Conservation (phyloP, 371 early-diverging fungal species). For the Paraphysoderma sedebokerense region DNA sequence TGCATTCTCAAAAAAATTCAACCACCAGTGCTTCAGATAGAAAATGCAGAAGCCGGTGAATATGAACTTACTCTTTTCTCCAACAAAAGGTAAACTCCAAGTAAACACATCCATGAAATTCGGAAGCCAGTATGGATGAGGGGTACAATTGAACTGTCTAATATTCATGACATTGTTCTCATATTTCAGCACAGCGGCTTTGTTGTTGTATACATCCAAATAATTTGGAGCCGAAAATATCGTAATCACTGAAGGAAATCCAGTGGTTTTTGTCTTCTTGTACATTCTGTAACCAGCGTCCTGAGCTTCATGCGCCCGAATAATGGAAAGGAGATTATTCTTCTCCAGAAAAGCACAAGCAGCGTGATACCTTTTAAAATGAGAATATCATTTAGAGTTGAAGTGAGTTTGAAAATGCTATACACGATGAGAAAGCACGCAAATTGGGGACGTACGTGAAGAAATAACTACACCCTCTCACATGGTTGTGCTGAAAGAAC, state of each 20-base stretch:
- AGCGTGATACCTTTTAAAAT: conserved; percentile 58
- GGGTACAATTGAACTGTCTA: conserved; percentile 66
- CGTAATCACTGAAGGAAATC: conserved; percentile 91
- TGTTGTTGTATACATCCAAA: conserved; percentile 93
- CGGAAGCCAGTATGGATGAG: conserved; percentile 93
- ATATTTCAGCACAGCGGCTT: conserved; percentile 90
- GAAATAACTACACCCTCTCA: conserved; percentile 89
- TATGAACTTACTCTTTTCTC: conserved; percentile 73
- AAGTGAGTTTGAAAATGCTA: background rate
- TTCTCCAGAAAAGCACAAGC: conserved; percentile 81
- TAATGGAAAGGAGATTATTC: conserved; percentile 81
- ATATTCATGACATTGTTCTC: conserved; percentile 95
- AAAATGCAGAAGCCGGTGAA: background rate
- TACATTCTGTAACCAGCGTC: conserved; percentile 95
- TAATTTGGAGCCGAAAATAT: conserved; percentile 97
- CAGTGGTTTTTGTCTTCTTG: conserved; percentile 73
- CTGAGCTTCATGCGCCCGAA: conserved; percentile 97
- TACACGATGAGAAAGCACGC: background rate
- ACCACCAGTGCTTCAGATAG: background rate
- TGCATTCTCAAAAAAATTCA: background rate
- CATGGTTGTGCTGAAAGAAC: conserved; percentile 71
- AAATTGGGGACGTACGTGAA: conserved; percentile 33
- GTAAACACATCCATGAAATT: conserved; percentile 95
- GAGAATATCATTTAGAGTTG: background rate
- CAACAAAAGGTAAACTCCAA: conserved; percentile 96